Conservation (phyloP, 768 basidiomycete genomes). For the Pleurotus sapidus region DNA sequence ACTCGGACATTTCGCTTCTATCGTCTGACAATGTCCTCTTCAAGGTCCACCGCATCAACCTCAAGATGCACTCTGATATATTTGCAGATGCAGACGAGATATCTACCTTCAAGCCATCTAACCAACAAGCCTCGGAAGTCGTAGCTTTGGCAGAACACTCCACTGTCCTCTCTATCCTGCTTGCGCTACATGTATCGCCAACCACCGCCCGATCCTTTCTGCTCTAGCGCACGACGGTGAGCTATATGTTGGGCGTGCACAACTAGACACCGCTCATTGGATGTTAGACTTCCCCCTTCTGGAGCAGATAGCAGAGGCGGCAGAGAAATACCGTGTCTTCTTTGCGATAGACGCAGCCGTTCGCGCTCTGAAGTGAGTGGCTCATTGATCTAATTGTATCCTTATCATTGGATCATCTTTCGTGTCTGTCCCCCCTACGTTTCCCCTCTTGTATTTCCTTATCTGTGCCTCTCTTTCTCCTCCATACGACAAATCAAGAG, state of each 20-base stretch:
- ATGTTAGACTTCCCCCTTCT: slow-evolving; percentile 8
- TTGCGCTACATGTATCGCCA: slow-evolving; percentile 20
- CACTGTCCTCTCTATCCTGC: slow-evolving; percentile 14
- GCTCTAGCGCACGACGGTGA: background rate
- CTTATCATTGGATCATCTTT: background rate
- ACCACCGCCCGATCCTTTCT: slow-evolving; percentile 16
- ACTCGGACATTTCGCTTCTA: slow-evolving; percentile 8
- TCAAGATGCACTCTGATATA: slow-evolving; percentile 14
- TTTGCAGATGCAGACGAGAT: slow-evolving; percentile 5
- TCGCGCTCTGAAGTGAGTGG: slow-evolving; percentile 15
- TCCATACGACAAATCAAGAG: background rate
- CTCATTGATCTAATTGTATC: background rate
- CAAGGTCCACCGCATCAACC: slow-evolving; percentile 8
- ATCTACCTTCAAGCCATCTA: background rate
- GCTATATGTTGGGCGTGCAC: no score
- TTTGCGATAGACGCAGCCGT: slow-evolving; percentile 16
- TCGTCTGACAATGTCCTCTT: slow-evolving; percentile 8
- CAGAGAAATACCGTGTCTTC: slow-evolving; percentile 20
- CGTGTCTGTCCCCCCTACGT: background rate
- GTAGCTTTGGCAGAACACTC: slow-evolving; percentile 11
- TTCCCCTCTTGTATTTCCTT: no score
- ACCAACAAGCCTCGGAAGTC: slow-evolving; percentile 1
- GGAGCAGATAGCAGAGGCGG: slow-evolving; percentile 17
- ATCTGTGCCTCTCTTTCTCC: background rate
- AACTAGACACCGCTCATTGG: no score